These are phyloP conservation scores for Chamaecyparis obtusa DNA, from an alignment of 75 land plant species.

Conservation along the genomic window DNA sequence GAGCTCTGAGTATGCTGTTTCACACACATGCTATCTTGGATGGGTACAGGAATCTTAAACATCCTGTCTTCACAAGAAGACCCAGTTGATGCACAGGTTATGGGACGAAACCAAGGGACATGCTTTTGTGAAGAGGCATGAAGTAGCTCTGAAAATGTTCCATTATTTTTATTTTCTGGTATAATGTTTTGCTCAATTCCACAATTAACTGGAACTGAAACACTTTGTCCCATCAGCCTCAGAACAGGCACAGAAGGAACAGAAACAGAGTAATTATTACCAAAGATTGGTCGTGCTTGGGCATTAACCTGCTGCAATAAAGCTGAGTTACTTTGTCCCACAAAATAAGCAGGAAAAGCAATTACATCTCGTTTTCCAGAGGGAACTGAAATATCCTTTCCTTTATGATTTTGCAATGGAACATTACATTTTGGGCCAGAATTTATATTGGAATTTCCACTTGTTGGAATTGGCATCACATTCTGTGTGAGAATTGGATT, in stretches of 20 bases:
- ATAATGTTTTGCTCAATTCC: not conserved
- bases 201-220: constrained; percentile 7
- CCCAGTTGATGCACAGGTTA: constrained; percentile 3
- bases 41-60: not conserved
- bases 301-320: constrained; percentile 13
- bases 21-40: not conserved
- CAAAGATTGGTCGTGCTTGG: constrained; percentile 9
- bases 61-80: not conserved
- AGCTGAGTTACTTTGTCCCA: constrained; percentile 13
- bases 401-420: not conserved
- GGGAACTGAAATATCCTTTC: constrained; percentile 1
- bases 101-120: not conserved
- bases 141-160: not conserved
- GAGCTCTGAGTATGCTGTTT: not conserved
- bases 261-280: not conserved
- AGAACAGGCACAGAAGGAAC: not conserved
- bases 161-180: not conserved
- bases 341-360: not conserved
- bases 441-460: constrained; percentile 1
- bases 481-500: not conserved
- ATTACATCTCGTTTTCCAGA: not conserved
- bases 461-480: not conserved
- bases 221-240: constrained; percentile 8
- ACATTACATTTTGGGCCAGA: not conserved
- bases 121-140: constrained; percentile 5